Conservation (phyloP, 2,329 filamentous ascomycete species). For the Periconia macrospinosa region DNA sequence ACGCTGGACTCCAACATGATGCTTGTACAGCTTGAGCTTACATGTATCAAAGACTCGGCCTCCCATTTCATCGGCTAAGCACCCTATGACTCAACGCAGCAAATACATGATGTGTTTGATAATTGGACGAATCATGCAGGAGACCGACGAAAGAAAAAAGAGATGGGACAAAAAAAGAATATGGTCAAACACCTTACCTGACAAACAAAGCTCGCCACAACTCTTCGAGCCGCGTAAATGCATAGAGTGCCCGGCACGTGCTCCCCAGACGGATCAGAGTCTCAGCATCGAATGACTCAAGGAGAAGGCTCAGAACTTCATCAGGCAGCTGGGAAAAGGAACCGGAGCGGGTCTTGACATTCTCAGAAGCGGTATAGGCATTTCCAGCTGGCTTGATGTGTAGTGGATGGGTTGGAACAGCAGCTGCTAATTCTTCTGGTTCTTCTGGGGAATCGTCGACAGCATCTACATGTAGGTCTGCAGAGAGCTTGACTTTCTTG, state of each 20-base stretch:
- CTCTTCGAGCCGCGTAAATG: slow-evolving; percentile 81
- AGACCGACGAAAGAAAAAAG: not conserved
- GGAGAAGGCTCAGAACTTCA: slow-evolving; percentile 72
- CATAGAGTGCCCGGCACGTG: slow-evolving; percentile 84
- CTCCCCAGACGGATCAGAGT: slow-evolving; percentile 68
- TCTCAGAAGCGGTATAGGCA: slow-evolving; percentile 66
- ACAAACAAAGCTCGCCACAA: slow-evolving; percentile 86
- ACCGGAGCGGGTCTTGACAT: slow-evolving; percentile 69
- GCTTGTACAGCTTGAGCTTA: not conserved
- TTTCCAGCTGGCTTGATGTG: slow-evolving; percentile 88
- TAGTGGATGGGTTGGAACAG: slow-evolving; percentile 77
- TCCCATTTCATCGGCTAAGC: not conserved
- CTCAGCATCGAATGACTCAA: slow-evolving; percentile 72
- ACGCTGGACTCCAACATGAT: not conserved
- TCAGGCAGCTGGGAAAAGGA: slow-evolving; percentile 72
- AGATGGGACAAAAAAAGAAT: not conserved
- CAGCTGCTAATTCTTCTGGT: slow-evolving; percentile 48
- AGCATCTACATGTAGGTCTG: slow-evolving; percentile 23
- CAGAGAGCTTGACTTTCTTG: slow-evolving; percentile 38
- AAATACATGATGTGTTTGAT: no score
- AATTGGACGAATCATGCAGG: not conserved
- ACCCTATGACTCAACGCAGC: not conserved
- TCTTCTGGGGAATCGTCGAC: slow-evolving; percentile 28
- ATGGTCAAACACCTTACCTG: slow-evolving; percentile 61
- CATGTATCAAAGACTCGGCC: not conserved